phyloP scores from a whole-genome alignment of 495 filamentous ascomycete species.

The Aspergillus wentii region DNA sequence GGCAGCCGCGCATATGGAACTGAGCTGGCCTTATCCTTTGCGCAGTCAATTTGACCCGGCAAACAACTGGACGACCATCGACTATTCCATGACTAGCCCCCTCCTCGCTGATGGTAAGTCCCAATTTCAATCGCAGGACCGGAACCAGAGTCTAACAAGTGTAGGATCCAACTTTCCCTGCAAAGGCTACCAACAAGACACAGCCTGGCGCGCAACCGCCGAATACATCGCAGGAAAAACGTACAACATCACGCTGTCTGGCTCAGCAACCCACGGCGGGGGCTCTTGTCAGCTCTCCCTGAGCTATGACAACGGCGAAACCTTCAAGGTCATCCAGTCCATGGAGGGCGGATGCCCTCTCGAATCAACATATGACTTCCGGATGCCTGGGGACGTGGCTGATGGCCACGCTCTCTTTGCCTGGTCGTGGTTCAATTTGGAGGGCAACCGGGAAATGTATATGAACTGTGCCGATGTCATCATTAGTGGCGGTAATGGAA shows the following conservation, averaged over 20 bases:
- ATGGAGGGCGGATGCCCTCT: slow-evolving; percentile 39
- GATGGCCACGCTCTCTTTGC: slow-evolving; percentile 47
- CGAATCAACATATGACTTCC: slow-evolving; percentile 50
- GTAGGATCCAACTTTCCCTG: slow-evolving; percentile 64
- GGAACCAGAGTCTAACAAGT: neutral
- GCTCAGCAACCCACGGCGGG: slow-evolving; percentile 45
- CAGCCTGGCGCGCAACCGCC: slow-evolving; percentile 10
- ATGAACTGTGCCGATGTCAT: slow-evolving; percentile 58
- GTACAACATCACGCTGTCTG: slow-evolving; percentile 54
- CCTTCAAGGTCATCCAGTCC: slow-evolving; percentile 31
- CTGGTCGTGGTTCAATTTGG: slow-evolving; percentile 58
- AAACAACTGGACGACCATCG: neutral
- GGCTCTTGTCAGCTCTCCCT: slow-evolving; percentile 43
- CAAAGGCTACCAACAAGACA: slow-evolving; percentile 46
- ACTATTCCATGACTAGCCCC: slow-evolving; percentile 10
- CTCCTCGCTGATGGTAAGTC: slow-evolving; percentile 3
- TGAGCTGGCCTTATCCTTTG: slow-evolving; percentile 13
- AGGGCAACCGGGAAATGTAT: slow-evolving; percentile 58
- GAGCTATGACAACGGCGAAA: slow-evolving; percentile 32
- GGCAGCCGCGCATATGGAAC: slow-evolving; percentile 8
- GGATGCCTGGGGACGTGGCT: slow-evolving; percentile 56
- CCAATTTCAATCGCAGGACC: neutral
- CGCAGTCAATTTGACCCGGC: slow-evolving; percentile 10
- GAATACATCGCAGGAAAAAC: slow-evolving; percentile 40
- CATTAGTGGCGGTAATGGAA: slow-evolving; percentile 38